phyloP scores from a whole-genome alignment of 1,284 basidiomycete genomes.

The Mrakiaceae sp. region DNA sequence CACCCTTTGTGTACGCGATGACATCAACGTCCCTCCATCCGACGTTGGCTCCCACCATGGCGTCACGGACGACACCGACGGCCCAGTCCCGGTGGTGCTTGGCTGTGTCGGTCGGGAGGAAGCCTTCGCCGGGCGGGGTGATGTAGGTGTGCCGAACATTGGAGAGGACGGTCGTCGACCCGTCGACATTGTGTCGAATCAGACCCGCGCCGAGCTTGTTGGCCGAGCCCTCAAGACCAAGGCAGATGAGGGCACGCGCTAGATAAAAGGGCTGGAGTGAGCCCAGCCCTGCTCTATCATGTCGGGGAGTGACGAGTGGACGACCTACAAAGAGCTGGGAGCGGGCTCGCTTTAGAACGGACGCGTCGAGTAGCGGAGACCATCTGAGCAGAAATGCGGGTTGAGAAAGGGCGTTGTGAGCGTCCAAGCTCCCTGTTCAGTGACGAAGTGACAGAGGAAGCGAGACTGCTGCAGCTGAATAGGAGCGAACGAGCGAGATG shows the following conservation, averaged over 20 bases:
- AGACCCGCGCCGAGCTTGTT: constrained; percentile 98
- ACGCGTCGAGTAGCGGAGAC: no score
- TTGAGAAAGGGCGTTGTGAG: no score
- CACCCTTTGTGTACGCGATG: constrained; percentile 95
- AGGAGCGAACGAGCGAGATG: no score
- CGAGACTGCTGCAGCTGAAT: no score
- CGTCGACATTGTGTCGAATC: constrained; percentile 39
- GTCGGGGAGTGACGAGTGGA: no score
- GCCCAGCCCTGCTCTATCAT: no score
- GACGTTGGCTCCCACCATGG: constrained; percentile 58
- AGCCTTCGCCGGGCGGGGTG: constrained; percentile 94
- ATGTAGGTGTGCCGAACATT: constrained; percentile 95
- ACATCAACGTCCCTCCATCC: constrained; percentile 74
- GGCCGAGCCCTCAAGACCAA: constrained; percentile 88
- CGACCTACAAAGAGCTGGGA: no score
- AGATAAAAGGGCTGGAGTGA: not conserved
- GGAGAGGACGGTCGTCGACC: constrained; percentile 52
- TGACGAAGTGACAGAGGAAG: no score
- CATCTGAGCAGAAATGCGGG: no score
- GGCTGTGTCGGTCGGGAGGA: constrained; percentile 89
- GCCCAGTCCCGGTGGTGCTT: constrained; percentile 93
- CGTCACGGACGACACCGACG: constrained; percentile 67
- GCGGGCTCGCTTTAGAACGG: no score
- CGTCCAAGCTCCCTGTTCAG: no score
- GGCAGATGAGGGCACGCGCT: constrained; percentile 29